phyloP scores from a whole-genome alignment of 352 stramenopile species.

The Phytophthora pisi region DNA sequence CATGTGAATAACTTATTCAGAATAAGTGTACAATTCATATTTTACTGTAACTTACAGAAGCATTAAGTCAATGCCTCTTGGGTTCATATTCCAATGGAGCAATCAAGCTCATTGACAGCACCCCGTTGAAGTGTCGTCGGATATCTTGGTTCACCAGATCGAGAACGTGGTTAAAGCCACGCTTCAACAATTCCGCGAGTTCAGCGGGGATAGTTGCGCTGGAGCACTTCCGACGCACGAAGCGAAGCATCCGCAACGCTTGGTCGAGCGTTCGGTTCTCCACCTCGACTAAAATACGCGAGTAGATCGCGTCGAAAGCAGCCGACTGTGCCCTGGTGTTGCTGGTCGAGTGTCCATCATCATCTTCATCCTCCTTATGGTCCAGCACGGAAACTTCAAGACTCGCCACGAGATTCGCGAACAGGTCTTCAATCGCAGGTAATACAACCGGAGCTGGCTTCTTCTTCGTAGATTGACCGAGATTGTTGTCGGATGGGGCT shows the following conservation, averaged over 20 bases:
- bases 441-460: slow-evolving; percentile 17
- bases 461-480: slow-evolving; percentile 17
- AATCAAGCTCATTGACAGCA: slow-evolving; percentile 45
- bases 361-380: slow-evolving; percentile 7
- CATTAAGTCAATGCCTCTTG: too few relatives aligned
- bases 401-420: slow-evolving; percentile 33
- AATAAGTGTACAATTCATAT: too few relatives aligned
- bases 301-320: slow-evolving; percentile 80
- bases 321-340: slow-evolving; percentile 13
- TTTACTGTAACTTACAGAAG: too few relatives aligned
- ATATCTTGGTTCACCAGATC: slow-evolving; percentile 67
- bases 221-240: slow-evolving; percentile 67
- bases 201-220: not conserved
- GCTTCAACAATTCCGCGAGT: slow-evolving; percentile 19
- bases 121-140: slow-evolving; percentile 48
- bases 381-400: slow-evolving; percentile 11
- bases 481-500: slow-evolving; percentile 1
- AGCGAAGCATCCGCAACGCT: slow-evolving; percentile 73
- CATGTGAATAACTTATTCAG: too few relatives aligned
- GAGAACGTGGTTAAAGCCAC: slow-evolving; percentile 70
- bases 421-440: slow-evolving; percentile 64
- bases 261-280: slow-evolving; percentile 62
- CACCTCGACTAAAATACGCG: slow-evolving; percentile 72
- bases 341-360: not conserved
- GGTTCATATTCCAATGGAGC: slow-evolving; percentile 36